These are phyloP conservation scores for Chimonanthus salicifolius DNA, from an alignment of 164 flowering plant species.

Conservation along the genomic window DNA sequence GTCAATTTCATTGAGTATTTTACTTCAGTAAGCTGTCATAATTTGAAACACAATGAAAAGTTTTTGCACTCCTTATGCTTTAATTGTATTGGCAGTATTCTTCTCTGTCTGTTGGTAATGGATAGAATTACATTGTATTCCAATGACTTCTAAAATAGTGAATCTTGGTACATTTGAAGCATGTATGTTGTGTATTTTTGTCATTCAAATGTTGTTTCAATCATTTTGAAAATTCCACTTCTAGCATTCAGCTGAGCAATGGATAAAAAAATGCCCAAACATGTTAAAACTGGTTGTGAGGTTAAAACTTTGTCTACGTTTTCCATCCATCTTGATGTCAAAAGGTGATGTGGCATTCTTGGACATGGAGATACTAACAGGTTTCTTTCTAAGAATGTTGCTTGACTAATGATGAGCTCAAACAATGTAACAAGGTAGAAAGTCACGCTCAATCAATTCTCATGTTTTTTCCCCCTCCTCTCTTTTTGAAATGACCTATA, in stretches of 20 bases:
- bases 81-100: too few species aligned
- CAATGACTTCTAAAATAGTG: neutral
- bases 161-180: neutral
- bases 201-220: too few species aligned
- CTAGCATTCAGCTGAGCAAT: neutral
- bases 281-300: neutral
- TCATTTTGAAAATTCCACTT: too few species aligned
- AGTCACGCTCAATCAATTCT: neutral
- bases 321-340: too few species aligned
- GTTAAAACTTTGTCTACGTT: too few species aligned
- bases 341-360: too few species aligned
- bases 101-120: too few species aligned
- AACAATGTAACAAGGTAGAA: neutral
- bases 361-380: too few species aligned
- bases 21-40: neutral
- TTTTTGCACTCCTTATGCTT: too few species aligned
- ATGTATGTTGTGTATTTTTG: neutral
- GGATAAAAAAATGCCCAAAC: neutral
- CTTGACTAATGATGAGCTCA: neutral
- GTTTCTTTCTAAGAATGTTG: neutral
- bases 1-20: neutral
- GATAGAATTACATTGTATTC: too few species aligned
- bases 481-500: neutral
- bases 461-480: neutral
- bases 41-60: neutral